These are phyloP conservation scores for Neofusicoccum cordaticola DNA, from an alignment of 2,329 filamentous ascomycete genomes.

Conservation along the genomic window DNA sequence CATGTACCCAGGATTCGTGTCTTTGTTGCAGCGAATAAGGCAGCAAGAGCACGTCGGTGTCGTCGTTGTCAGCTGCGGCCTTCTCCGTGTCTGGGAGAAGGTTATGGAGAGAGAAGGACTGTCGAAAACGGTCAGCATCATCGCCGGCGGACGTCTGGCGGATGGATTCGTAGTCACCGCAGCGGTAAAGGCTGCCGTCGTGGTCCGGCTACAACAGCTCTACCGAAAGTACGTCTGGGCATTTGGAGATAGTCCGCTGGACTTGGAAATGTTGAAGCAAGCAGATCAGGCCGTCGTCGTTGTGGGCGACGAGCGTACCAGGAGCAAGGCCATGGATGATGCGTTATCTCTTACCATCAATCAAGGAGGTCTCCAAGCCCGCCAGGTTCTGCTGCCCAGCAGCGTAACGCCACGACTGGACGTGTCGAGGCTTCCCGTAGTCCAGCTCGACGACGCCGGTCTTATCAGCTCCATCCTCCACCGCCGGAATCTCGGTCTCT, in stretches of 20 bases:
- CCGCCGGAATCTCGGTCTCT: too few species aligned
- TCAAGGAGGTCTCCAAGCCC: constrained; percentile 37
- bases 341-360: constrained; percentile 45
- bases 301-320: constrained; percentile 45
- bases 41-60: constrained; percentile 40
- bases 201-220: constrained; percentile 38
- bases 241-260: constrained; percentile 60
- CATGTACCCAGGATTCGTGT: constrained; percentile 49
- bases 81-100: constrained; percentile 54
- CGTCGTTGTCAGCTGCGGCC: constrained; percentile 56
- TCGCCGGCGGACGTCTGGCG: constrained; percentile 51
- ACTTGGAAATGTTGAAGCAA: constrained; percentile 55
- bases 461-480: too few species aligned
- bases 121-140: constrained; percentile 44
- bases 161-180: constrained; percentile 53
- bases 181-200: constrained; percentile 49
- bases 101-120: constrained; percentile 48
- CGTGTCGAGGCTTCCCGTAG: too few species aligned
- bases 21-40: constrained; percentile 39
- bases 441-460: too few species aligned
- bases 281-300: constrained; percentile 58
- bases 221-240: constrained; percentile 48
- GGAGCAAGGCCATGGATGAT: constrained; percentile 40
- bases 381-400: constrained; percentile 49
- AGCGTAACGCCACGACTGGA: too few species aligned